These are phyloP conservation scores for Phytopythium mirpurense DNA, from an alignment of 352 stramenopile species.

Conservation along the genomic window DNA sequence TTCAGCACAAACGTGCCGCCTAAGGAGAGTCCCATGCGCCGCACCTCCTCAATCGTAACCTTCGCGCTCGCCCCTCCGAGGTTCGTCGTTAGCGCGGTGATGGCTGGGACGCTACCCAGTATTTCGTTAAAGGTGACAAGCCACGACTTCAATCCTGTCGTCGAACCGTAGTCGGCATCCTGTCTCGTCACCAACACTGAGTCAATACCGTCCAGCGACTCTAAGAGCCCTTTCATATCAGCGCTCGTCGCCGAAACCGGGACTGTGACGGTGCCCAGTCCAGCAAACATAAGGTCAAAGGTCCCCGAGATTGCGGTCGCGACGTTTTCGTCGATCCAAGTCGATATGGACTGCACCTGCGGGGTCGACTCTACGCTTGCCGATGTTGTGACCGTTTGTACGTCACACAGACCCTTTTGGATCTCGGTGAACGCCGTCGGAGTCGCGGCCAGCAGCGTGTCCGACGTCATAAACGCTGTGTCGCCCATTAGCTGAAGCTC, in stretches of 20 bases:
- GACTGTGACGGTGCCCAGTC: slow-evolving; percentile 38
- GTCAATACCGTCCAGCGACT: slow-evolving; percentile 73
- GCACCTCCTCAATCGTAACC: slow-evolving; percentile 66
- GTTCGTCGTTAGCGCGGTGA: slow-evolving; percentile 56
- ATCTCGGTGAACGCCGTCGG: slow-evolving; percentile 50
- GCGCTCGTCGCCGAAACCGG: slow-evolving; percentile 24
- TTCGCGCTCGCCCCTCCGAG: slow-evolving; percentile 55
- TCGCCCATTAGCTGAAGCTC: slow-evolving; percentile 53
- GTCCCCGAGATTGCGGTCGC: slow-evolving; percentile 40
- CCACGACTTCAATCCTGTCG: slow-evolving; percentile 56
- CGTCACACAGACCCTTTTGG: slow-evolving; percentile 88
- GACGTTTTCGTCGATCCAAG: slow-evolving; percentile 48
- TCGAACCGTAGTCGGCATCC: slow-evolving; percentile 41
- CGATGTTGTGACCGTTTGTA: slow-evolving; percentile 92
- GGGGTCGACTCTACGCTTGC: slow-evolving; percentile 86
- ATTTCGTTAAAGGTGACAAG: slow-evolving; percentile 92
- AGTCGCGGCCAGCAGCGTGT: slow-evolving; percentile 25
- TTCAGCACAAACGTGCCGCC: slow-evolving; percentile 92
- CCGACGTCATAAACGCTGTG: slow-evolving; percentile 31
- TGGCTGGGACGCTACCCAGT: slow-evolving; percentile 82
- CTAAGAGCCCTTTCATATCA: slow-evolving; percentile 56
- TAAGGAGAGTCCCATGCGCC: slow-evolving; percentile 74
- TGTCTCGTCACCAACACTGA: slow-evolving; percentile 56
- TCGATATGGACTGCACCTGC: slow-evolving; percentile 87
- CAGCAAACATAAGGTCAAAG: slow-evolving; percentile 62